Conservation (phyloP, 768 basidiomycete genomes). For the Pleurotus cornucopiae region DNA sequence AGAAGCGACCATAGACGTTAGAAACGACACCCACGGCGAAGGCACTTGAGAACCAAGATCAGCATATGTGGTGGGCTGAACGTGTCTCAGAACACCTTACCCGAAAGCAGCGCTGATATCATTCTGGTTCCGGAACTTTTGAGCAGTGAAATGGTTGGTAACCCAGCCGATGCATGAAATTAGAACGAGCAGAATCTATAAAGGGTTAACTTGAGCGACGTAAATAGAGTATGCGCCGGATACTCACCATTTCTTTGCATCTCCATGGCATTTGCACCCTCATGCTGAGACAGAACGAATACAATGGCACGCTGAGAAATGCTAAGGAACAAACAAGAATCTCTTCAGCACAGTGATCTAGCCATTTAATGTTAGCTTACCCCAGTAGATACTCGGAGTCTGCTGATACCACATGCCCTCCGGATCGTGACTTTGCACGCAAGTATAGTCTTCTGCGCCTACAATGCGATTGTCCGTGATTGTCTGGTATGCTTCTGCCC, state of each 20-base stretch:
- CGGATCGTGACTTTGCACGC: constrained; percentile 49
- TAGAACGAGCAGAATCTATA: constrained; percentile 45
- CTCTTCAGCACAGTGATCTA: background rate
- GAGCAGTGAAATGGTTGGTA: constrained; percentile 67
- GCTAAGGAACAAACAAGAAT: constrained; percentile 29
- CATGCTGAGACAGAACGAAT: constrained; percentile 61
- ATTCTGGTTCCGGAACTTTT: constrained; percentile 58
- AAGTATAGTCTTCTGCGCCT: constrained; percentile 58
- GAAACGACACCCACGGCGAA: constrained; percentile 80
- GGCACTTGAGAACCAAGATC: constrained; percentile 36
- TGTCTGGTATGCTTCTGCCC: constrained; percentile 61
- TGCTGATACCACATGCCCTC: constrained; percentile 69
- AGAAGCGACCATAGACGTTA: constrained; percentile 73
- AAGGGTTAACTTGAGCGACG: background rate
- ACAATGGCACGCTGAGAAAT: constrained; percentile 70
- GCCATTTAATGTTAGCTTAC: constrained; percentile 29
- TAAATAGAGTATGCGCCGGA: constrained; percentile 2
- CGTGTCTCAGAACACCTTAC: constrained; percentile 23
- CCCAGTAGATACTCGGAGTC: constrained; percentile 72
- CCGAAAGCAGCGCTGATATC: constrained; percentile 81
- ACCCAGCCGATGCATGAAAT: constrained; percentile 74
- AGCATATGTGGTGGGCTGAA: constrained; percentile 6
- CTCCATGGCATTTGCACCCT: constrained; percentile 59
- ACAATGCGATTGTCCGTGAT: constrained; percentile 44
- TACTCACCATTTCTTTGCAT: constrained; percentile 50